A percentile compares a stretch with the other conserved stretches of the same genome.
These are phyloP conservation scores for Aureobasidium leucospermi DNA, from an alignment of 2,329 filamentous ascomycete genomes.

Conservation along the genomic window DNA sequence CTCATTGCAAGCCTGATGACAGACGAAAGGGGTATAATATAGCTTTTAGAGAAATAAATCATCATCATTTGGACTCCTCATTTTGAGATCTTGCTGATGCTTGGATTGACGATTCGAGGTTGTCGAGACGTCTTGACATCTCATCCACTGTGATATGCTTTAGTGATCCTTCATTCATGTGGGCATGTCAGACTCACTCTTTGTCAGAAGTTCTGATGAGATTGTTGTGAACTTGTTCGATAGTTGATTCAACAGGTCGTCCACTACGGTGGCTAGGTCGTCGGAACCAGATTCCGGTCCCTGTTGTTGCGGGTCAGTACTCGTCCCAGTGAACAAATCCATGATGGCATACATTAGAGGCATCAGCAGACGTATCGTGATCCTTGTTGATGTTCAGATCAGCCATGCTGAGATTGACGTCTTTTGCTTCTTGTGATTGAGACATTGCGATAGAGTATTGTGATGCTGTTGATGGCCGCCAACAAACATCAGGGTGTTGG, in stretches of 20 bases:
- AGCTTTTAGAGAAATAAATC: neutral
- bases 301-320: neutral
- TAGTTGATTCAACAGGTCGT: conserved; percentile 77
- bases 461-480: neutral
- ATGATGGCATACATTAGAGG: neutral
- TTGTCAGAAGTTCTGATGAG: conserved; percentile 79
- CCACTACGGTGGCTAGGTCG: conserved; percentile 71
- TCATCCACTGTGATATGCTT: conserved; percentile 67
- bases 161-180: conserved; percentile 6
- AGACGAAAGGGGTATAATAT: neutral
- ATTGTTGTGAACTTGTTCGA: conserved; percentile 79
- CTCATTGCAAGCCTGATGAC: neutral
- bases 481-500: neutral
- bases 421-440: neutral
- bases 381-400: conserved; percentile 14
- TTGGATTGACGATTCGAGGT: conserved; percentile 66
- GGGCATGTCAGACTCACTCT: conserved; percentile 53
- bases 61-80: conserved; percentile 8
- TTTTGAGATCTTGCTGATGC: conserved; percentile 25
- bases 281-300: conserved; percentile 44
- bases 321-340: neutral
- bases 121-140: conserved; percentile 81
- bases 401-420: conserved; percentile 1
- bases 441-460: neutral
- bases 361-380: neutral